Evolutionary conservation across 805 yeast genomes (phyloP), one percentile per base, ranked within the genome.

Genomic region (Metschnikowia colocasiae): DNA sequence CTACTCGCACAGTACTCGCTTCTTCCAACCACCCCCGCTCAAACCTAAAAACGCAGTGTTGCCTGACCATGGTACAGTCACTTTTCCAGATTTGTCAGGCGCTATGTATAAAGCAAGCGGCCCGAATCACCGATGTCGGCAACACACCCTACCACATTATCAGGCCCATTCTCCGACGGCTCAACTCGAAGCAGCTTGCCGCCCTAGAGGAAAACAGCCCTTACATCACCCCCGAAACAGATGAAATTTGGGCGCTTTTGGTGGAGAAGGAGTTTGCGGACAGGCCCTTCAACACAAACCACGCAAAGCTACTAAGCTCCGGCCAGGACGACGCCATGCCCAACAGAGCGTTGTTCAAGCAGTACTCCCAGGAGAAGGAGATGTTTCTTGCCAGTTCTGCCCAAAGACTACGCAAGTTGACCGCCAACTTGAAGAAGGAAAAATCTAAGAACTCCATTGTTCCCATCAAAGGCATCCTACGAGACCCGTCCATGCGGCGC

Each of bases 251-350:
- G 83, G 58, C 56, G 33, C 46, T 49, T n/a, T 58, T 79, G 19
- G 61, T 79, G 1, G 62, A 62, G 33, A 67, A 73, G 46, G 83
- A 78, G 55, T 79, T 79, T 51, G 69, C 76, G 2, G 71, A 70
- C 40, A 57, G 81, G 30, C 79, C 81, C 5, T 38, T 39, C 26
- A 44, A 36, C 19, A 22, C 45, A 18, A 43, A 48, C 16, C 35
- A 34, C n/a, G 38, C 43, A 18, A 40, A 37, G 36, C 36, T 40
- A 20, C n/a, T 47, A 23, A 19, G 46, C 3, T 10, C 44, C 5
- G 47, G 40, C 13, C 47, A 42, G 23, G 38, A 35, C 25, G 15
- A 43, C 15, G 26, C 9, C 9, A 64, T 69, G 62, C 69, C 74
- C 18, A 61, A 72, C 22, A 64, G 70, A 48, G 60, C 63, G 1